Percentiles rank a stretch among this genome's conserved stretches.
These are phyloP conservation scores for Diaporthe batatas DNA, from an alignment of 2,329 filamentous ascomycete genomes.

Conservation along the genomic window DNA sequence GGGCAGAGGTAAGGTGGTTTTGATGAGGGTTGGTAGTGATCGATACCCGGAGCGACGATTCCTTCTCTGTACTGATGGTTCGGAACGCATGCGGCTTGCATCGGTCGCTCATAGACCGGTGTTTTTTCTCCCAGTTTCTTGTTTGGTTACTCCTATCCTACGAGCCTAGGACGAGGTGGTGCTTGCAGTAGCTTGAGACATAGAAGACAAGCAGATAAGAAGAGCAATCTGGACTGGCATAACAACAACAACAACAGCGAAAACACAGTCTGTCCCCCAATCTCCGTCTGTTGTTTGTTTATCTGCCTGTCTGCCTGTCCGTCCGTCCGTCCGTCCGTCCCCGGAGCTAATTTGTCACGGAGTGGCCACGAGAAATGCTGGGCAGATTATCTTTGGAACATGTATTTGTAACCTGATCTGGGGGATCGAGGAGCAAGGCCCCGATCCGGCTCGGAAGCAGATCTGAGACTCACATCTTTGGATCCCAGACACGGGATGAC, in stretches of 20 bases:
- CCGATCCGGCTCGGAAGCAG: not conserved
- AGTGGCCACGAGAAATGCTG: slow-evolving; percentile 12
- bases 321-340: not conserved
- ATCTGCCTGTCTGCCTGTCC: too few relatives aligned
- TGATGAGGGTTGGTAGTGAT: slow-evolving; percentile 19
- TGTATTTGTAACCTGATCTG: slow-evolving; percentile 14
- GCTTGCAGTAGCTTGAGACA: slow-evolving; percentile 19
- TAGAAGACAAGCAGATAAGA: slow-evolving; percentile 26
- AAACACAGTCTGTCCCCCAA: not conserved
- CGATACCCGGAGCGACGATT: slow-evolving; percentile 25
- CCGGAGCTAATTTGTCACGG: not conserved
- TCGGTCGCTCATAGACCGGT: slow-evolving; percentile 33
- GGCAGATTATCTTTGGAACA: slow-evolving; percentile 21
- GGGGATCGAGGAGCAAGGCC: not conserved
- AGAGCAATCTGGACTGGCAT: slow-evolving; percentile 28
- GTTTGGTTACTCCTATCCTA: not conserved
- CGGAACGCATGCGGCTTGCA: slow-evolving; percentile 25
- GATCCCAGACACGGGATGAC: slow-evolving; percentile 16
- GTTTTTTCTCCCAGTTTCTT: slow-evolving; percentile 7
- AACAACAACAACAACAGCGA: not conserved
- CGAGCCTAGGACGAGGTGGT: not conserved
- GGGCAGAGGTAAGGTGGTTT: not conserved
- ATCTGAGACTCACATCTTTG: slow-evolving; percentile 29
- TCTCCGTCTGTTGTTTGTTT: not conserved
- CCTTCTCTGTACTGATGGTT: slow-evolving; percentile 23